These are phyloP conservation scores for Toxoplasma gondii DNA, from an alignment of 169 alveolate species.

Conservation along the genomic window DNA sequence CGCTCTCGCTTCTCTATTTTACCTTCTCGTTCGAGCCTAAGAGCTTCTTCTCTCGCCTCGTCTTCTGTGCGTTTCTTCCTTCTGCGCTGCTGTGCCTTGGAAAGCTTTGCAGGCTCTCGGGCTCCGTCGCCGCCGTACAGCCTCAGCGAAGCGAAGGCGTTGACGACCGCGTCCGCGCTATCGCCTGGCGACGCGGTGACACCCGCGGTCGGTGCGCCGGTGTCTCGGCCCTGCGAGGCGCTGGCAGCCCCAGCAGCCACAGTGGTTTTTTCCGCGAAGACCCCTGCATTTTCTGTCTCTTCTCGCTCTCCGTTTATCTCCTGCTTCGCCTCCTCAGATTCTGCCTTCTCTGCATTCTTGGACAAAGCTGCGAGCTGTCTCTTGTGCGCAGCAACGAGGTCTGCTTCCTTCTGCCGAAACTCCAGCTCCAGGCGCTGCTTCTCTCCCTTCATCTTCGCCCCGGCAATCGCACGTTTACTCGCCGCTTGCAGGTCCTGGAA, in stretches of 20 bases:
- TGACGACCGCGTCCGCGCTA: background rate
- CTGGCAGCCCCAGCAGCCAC: too few species aligned
- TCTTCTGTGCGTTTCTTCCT: background rate
- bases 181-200: background rate
- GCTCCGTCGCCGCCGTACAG: slow-evolving; percentile 1
- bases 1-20: background rate
- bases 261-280: too few species aligned
- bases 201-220: background rate
- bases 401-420: background rate
- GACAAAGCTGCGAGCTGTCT: background rate
- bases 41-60: background rate
- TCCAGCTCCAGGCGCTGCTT: background rate
- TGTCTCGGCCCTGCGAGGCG: background rate
- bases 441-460: background rate
- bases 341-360: background rate
- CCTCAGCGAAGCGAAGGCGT: background rate
- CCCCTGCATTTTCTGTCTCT: too few species aligned
- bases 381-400: background rate
- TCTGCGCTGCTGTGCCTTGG: background rate
- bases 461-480: background rate
- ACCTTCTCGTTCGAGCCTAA: background rate
- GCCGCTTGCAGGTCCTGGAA: background rate
- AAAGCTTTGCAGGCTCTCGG: background rate
- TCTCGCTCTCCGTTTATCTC: background rate
- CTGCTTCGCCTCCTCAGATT: background rate